Conservation (phyloP, 192 early-diverging fungal species). For the Coemansia sp. region DNA sequence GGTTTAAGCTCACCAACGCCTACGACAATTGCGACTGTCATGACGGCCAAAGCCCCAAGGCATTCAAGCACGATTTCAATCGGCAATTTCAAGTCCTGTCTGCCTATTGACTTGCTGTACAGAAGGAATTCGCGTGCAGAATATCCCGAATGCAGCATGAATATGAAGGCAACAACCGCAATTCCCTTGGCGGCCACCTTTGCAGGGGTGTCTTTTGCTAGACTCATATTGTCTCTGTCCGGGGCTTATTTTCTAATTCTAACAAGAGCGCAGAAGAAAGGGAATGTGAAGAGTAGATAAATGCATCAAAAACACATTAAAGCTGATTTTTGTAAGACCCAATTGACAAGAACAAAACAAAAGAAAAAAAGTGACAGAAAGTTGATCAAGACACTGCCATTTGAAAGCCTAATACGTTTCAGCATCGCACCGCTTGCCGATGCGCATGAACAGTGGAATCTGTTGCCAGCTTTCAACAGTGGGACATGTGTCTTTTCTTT, state of each 20-base stretch:
- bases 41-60: slow-evolving; percentile 39
- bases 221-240: slow-evolving; percentile 4
- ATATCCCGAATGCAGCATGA: slow-evolving; percentile 53
- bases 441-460: too few relatives aligned
- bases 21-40: slow-evolving; percentile 43
- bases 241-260: background rate
- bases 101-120: slow-evolving; percentile 50
- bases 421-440: too few relatives aligned
- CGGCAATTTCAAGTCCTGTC: slow-evolving; percentile 41
- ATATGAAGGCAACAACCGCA: slow-evolving; percentile 38
- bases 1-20: slow-evolving; percentile 48
- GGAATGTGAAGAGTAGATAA: background rate
- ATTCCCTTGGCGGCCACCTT: slow-evolving; percentile 37
- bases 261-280: slow-evolving; percentile 4
- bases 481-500: background rate
- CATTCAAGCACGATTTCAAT: slow-evolving; percentile 51
- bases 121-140: slow-evolving; percentile 48
- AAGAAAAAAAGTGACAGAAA: slow-evolving; percentile 7
- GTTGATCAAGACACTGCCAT: too few relatives aligned
- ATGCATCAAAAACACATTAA: background rate
- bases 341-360: background rate
- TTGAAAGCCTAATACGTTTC: too few relatives aligned
- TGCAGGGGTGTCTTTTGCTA: slow-evolving; percentile 3
- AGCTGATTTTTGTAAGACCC: background rate
- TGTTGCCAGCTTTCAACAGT: background rate